phyloP scores from a whole-genome alignment of 305 asterid genomes.

The Fraxinus sp. region DNA sequence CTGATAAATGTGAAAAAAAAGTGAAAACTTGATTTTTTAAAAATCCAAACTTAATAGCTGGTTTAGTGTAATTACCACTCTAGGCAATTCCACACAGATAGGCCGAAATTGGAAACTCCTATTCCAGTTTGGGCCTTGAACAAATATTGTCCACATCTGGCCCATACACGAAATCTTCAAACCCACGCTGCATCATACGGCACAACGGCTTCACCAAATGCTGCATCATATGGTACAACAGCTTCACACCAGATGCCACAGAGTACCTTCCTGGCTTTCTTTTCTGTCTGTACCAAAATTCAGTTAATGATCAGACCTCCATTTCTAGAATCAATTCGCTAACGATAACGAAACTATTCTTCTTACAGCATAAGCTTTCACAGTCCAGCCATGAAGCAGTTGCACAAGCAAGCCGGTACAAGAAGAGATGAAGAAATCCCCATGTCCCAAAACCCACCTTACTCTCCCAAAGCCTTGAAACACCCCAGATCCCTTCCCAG shows the following conservation, averaged over 20 bases:
- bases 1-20: too few relatives aligned
- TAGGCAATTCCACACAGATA: background rate
- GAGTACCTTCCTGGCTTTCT: background rate
- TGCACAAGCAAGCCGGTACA: slow-evolving; percentile 56
- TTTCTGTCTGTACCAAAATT: background rate
- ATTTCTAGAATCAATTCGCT: background rate
- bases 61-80: too few relatives aligned
- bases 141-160: background rate
- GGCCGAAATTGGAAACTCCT: background rate
- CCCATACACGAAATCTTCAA: background rate
- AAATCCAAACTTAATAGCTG: too few relatives aligned
- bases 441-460: slow-evolving; percentile 42
- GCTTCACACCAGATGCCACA: background rate
- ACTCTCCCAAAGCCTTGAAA: slow-evolving; percentile 73
- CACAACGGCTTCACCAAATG: background rate
- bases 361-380: background rate
- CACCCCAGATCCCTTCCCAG: slow-evolving; percentile 71
- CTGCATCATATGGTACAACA: background rate
- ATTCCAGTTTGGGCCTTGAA: too few relatives aligned
- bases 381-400: slow-evolving; percentile 59
- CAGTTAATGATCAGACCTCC: background rate
- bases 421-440: slow-evolving; percentile 57
- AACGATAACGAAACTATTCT: background rate
- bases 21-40: too few relatives aligned
- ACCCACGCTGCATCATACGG: background rate